Base-by-base conservation (phyloP, 345 rosid species). In the Physaria fendleri region DNA sequence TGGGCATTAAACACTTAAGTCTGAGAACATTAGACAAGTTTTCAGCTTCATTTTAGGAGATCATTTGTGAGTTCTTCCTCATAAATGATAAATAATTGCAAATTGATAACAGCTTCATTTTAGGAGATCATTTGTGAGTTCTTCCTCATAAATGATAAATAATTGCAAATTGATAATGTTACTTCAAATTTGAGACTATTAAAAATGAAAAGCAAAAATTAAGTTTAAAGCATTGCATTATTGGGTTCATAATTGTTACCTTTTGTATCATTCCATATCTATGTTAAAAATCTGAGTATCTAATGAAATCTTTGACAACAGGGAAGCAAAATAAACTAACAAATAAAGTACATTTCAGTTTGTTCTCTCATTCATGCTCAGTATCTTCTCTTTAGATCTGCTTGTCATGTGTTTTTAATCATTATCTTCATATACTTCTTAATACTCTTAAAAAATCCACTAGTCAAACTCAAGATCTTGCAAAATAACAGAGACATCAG, bases 31-130 rank as follows among this genome's bases (percentile, higher is more conserved):
- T 76, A 64, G 73, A 57, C 79, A 71, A 73, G 66, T 69, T 62
- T 56, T 23, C 69, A 74, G 74, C 82, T 64, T 76, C 79, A 77
- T 75, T 79, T 71, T 62, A 74, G 83, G 86, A 72, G 76, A 71
- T 53, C 46, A 64, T 56, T 54, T 76, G 76, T 69, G 67, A 41
- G 2, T 54, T 32, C 59, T 49, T 67, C 60, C 39, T 28, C n/a
- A n/a, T n/a, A n/a, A n/a, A n/a, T n/a, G n/a, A n/a, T n/a, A n/a
- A n/a, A n/a, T n/a, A n/a, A n/a, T n/a, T n/a, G n/a, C n/a, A n/a
- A n/a, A n/a, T n/a, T n/a, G n/a, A n/a, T n/a, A n/a, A n/a, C 69
- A 74, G 74, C 82, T 64, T 76, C 79, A 77, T 75, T 79, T 71
- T 62, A 74, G 83, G 86, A 72, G 76, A 71, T 53, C 46, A 64